A percentile compares a stretch with the other conserved stretches of the same genome.
Evolutionary conservation across 495 filamentous ascomycete species (phyloP).

Genomic region (Parachaetomium inaequale): DNA sequence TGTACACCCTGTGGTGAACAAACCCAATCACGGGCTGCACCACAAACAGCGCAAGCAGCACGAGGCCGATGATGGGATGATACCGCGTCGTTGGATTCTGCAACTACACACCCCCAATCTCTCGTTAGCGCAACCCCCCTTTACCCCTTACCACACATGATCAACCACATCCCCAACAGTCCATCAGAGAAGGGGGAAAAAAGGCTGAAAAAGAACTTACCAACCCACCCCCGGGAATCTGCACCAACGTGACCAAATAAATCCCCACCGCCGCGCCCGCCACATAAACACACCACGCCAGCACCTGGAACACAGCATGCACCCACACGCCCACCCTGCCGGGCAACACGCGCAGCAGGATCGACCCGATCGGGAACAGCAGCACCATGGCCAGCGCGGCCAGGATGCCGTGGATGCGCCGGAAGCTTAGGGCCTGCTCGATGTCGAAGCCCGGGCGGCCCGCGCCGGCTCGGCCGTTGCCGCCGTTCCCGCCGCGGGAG

Average conservation of each 20-base stretch:
- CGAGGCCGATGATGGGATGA: constrained; percentile 57
- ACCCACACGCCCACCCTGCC: constrained; percentile 28
- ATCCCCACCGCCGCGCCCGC: constrained; percentile 61
- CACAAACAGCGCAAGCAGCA: constrained; percentile 52
- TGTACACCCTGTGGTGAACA: constrained; percentile 57
- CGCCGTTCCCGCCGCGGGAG: too few relatives aligned
- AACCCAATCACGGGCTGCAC: constrained; percentile 60
- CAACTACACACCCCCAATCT: constrained; percentile 17
- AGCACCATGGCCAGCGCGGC: constrained; percentile 42
- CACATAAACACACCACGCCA: constrained; percentile 49
- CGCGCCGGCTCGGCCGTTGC: too few relatives aligned
- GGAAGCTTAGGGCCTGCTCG: constrained; percentile 9
- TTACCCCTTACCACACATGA: not conserved
- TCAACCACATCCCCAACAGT: not conserved
- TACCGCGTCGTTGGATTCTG: constrained; percentile 28
- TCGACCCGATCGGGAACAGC: constrained; percentile 52
- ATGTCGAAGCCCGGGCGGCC: too few relatives aligned
- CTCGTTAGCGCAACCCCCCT: too few relatives aligned
- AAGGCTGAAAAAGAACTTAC: constrained; percentile 14
- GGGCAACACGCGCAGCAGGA: constrained; percentile 46
- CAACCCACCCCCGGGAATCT: constrained; percentile 20
- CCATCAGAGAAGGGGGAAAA: too few relatives aligned
- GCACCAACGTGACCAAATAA: constrained; percentile 38
- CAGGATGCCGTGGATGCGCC: constrained; percentile 37
- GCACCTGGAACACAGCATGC: constrained; percentile 54